Evolutionary conservation across 2,329 filamentous ascomycete species (phyloP).

Genomic region (Colletotrichum abscissum): DNA sequence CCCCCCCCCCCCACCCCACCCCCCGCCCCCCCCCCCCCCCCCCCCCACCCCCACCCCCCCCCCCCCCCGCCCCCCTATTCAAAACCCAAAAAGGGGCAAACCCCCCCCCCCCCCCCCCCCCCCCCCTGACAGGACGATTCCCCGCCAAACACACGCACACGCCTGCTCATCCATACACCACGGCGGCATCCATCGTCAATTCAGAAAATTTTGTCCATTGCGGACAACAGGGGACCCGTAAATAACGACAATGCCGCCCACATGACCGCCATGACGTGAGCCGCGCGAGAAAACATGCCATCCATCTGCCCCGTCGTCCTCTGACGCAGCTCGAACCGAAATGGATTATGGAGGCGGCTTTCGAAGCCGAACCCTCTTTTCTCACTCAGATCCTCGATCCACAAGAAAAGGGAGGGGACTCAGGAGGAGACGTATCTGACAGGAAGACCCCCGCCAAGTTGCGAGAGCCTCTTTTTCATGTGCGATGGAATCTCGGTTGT

Average conservation of each 20-base stretch:
- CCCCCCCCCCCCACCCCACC: neutral
- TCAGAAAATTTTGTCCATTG: neutral
- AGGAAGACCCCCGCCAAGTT: neutral
- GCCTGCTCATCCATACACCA: neutral
- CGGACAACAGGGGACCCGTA: slow-evolving; percentile 6
- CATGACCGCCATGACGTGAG: slow-evolving; percentile 26
- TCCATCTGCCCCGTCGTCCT: neutral
- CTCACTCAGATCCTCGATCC: neutral
- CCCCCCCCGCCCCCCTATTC: too few species aligned
- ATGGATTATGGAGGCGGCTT: neutral
- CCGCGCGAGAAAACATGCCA: slow-evolving; percentile 33
- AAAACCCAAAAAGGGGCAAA: too few species aligned
- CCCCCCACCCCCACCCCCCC: too few species aligned
- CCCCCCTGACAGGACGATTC: neutral
- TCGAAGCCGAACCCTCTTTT: neutral
- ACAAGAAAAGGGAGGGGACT: neutral
- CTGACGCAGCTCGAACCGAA: slow-evolving; percentile 4
- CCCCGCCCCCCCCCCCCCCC: too few species aligned
- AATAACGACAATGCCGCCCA: slow-evolving; percentile 3
- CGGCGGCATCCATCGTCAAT: neutral
- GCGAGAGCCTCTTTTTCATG: slow-evolving; percentile 1
- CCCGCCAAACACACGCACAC: slow-evolving; percentile 10
- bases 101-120: neutral
- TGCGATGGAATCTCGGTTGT: slow-evolving; percentile 3
- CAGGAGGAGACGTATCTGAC: neutral